Evolutionary conservation across 805 yeast species (phyloP), one percentile per base, ranked within the genome.

Genomic region (Ogataea populi-albae): DNA sequence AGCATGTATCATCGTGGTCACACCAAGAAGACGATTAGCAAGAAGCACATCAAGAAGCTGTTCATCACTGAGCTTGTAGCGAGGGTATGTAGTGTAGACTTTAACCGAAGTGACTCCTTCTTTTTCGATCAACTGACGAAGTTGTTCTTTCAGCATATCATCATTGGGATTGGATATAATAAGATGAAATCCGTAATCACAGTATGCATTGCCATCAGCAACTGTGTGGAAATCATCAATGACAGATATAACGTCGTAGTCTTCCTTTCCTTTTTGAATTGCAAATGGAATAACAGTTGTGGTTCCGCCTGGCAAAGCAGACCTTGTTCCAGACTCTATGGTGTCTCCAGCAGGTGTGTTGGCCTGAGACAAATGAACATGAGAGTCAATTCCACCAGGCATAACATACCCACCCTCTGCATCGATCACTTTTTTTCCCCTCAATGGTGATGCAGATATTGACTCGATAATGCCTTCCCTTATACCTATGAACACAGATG

Each of bases 331-430:
- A 4, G 65, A 48, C 31, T 62, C 68, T 42, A 69, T 68, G 14
- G 62, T 64, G 42, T 71, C 77, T 26, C 71, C 71, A 2, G 66
- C 59, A 4, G 68, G 59, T 11, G 62, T 57, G 24, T 61, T 55
- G 5, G 64, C 65, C 45, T 71, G 74, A 26, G 68, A 65, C 14
- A 71, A 43, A 36, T 71, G 77, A 17, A 69, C 74, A 46, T 71
- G 77, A 1, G 72, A 60, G 45, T 72, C 77, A 24, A 72, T 64
- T 4, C 75, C 77, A 30, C 77, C 77, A 2, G 77, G 77, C 2
- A 74, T 71, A 19, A 72, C 62, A 37, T 49, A 61, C 0, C 63
- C 77, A 7, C 75, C 73, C 38, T 69, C 59, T 4, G 75, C 74
- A 50, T 72, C 75, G 26, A 52, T 49, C 10, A 40, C 17, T 28